Conservation (phyloP, 495 filamentous ascomycete genomes). For the Schizothecium vesticola region DNA sequence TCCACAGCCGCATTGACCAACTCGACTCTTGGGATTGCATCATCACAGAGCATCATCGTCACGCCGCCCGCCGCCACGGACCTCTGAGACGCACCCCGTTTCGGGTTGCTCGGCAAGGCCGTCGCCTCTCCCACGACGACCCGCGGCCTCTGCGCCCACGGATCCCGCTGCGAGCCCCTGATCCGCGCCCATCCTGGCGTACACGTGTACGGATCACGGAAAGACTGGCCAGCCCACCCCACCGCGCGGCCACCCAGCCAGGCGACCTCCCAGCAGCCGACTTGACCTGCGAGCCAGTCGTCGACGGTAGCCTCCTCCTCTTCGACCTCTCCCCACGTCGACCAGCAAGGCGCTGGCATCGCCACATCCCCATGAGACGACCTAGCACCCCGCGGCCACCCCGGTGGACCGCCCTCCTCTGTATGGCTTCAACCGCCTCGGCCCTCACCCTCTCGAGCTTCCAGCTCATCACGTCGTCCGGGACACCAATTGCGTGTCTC, state of each 20-base stretch:
- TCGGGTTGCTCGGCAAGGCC: conserved; percentile 10
- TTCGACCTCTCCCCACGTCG: not conserved
- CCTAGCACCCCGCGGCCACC: conserved; percentile 21
- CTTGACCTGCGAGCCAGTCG: not conserved
- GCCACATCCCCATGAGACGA: conserved; percentile 14
- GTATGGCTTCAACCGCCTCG: conserved; percentile 31
- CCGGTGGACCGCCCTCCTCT: conserved; percentile 21
- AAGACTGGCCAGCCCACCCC: not conserved
- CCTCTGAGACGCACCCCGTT: conserved; percentile 12
- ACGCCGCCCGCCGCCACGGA: not conserved
- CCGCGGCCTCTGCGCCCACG: not conserved
- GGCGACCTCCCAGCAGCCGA: too few relatives aligned
- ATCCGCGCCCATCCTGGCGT: conserved; percentile 4
- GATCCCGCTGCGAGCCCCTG: conserved; percentile 3
- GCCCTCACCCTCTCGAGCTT: conserved; percentile 37
- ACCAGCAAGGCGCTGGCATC: not conserved
- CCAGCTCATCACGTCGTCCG: conserved; percentile 32
- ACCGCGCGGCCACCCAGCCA: too few relatives aligned
- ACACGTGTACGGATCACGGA: not conserved
- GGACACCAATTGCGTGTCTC: conserved; percentile 34
- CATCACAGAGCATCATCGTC: not conserved
- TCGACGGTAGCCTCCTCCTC: not conserved
- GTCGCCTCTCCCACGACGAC: not conserved
- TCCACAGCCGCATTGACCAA: conserved; percentile 13
- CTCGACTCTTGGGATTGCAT: not conserved